phyloP scores from a whole-genome alignment of 257 asterid species.

The Fraxinus americana region DNA sequence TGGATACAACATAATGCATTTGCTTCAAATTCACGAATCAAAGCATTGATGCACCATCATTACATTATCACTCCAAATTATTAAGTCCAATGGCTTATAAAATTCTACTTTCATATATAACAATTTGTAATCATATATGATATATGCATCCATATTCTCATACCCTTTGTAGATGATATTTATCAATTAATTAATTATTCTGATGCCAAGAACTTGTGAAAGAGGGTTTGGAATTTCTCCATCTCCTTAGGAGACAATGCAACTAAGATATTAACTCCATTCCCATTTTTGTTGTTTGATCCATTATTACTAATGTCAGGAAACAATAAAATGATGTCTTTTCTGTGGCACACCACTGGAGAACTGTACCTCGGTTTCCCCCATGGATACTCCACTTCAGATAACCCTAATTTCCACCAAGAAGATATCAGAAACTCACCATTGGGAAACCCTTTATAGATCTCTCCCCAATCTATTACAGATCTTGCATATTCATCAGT shows the following conservation, averaged over 20 bases:
- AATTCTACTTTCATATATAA: background rate
- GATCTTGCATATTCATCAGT: constrained; percentile 65
- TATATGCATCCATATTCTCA: too few species aligned
- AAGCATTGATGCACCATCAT: too few species aligned
- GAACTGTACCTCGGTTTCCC: constrained; percentile 65
- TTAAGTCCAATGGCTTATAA: background rate
- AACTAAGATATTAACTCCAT: too few species aligned
- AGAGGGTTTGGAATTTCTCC: constrained; percentile 29
- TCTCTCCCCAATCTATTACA: constrained; percentile 69
- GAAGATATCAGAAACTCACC: constrained; percentile 81
- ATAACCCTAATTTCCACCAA: constrained; percentile 70
- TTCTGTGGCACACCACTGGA: constrained; percentile 53
- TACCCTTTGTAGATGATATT: too few species aligned
- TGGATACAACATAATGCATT: background rate
- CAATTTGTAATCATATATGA: background rate
- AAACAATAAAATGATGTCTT: constrained; percentile 48
- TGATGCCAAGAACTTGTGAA: constrained; percentile 27
- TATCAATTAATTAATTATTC: too few species aligned
- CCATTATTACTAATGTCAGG: constrained; percentile 35
- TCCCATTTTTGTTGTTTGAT: background rate
- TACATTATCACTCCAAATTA: background rate
- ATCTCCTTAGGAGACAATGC: too few species aligned
- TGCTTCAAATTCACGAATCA: background rate
- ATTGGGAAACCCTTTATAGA: constrained; percentile 64
- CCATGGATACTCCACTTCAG: constrained; percentile 68